Evolutionary conservation across 1,284 basidiomycete genomes (phyloP), one percentile per base, ranked within the genome.

Genomic region (Cronartium ribicola): DNA sequence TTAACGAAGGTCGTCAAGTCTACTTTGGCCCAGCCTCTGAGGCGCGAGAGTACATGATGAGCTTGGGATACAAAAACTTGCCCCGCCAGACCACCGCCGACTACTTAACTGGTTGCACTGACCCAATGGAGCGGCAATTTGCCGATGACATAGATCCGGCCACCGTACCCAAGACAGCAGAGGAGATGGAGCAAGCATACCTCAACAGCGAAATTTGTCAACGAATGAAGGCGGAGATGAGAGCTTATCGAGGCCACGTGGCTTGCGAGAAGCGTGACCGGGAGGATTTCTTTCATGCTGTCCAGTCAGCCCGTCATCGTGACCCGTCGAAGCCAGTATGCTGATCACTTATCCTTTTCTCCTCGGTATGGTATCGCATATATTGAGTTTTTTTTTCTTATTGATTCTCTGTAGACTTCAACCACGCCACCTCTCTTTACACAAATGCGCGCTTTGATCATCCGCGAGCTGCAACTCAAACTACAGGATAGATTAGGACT

Each of bases 401-500:
- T n/a, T n/a, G n/a, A n/a, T n/a, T n/a, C n/a, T n/a, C n/a, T n/a
- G n/a, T 90, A 89, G 83, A 91, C 89, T 76, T 89, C 91, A 2
- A 95, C 94, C 83, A 94, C 91, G 3, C 87, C 93, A 39, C 88
- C 89, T 0, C 92, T 91, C 82, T 81, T 83, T 55, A 86, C 87
- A 2, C 92, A 94, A 80, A 87, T 92, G 29, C 74, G 46, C 29
- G 51, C 65, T 29, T 39, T 74, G 41, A 57, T 74, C 7, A 62
- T 74, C 51, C 71, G 71, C 40, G 71, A 74, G 22, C 5, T 74
- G 4, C 64, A 88, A 78, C 87, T 89, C 81, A 85, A 87, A 72
- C 81, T 92, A 75, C 92, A 94, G 81, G 90, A 95, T 83, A 85
- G 84, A 75, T 91, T 94, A 81, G 90, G 91, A 79, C 83, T 94